A percentile compares a stretch with the other conserved stretches of the same genome.
Evolutionary conservation across 2,329 filamentous ascomycete genomes (phyloP).

Genomic region (Claviceps maximensis): DNA sequence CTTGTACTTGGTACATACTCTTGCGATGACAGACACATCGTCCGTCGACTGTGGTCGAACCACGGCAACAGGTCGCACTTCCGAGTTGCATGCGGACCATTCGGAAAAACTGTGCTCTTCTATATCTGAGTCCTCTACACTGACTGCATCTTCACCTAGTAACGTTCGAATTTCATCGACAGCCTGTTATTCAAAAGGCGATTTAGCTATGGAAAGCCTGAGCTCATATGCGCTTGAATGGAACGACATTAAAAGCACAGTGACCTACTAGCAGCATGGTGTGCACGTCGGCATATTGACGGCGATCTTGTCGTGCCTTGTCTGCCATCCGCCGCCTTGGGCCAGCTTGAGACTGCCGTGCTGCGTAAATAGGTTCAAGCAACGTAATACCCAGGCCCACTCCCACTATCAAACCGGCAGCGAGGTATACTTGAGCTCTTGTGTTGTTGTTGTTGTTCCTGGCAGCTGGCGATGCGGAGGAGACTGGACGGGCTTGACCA

Average conservation of each 20-base stretch:
- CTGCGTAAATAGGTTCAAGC: not conserved
- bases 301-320: not conserved
- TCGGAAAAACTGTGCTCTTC: conserved; percentile 55
- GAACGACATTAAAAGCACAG: not conserved
- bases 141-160: conserved; percentile 45
- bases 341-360: not conserved
- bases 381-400: not conserved
- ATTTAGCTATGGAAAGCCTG: not conserved
- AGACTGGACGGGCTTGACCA: not conserved
- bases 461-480: not conserved
- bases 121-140: conserved; percentile 50
- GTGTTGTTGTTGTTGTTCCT: not conserved
- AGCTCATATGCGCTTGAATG: too few species aligned
- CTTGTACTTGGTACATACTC: conserved; percentile 45
- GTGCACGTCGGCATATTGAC: conserved; percentile 12
- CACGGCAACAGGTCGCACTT: conserved; percentile 49
- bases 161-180: conserved; percentile 9
- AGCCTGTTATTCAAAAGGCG: conserved; percentile 5
- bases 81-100: conserved; percentile 56
- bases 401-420: not conserved
- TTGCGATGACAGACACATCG: conserved; percentile 50
- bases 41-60: conserved; percentile 51
- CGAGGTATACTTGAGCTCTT: not conserved
- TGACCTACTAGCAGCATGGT: conserved; percentile 11
- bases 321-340: conserved; percentile 8